Conservation (phyloP, 108 stramenopile species). For the Poteriospumella lacustris region DNA sequence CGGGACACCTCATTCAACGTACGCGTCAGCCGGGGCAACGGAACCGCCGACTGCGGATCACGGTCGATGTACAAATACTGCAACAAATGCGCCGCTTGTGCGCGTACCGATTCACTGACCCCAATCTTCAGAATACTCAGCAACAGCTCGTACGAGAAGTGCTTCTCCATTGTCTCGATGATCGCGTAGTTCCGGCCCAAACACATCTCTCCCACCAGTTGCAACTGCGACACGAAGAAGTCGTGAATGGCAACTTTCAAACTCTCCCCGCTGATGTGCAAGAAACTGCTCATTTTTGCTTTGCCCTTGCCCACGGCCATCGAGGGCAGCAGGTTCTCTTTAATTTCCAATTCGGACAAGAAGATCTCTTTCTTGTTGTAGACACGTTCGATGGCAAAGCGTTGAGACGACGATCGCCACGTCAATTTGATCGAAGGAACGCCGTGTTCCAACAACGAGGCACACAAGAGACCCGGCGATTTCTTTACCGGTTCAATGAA, state of each 20-base stretch:
- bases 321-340: neutral
- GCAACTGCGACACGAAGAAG: conserved; percentile 35
- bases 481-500: neutral
- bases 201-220: conserved; percentile 38
- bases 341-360: too few relatives aligned
- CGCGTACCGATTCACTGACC: conserved; percentile 23
- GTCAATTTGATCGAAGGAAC: neutral
- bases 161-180: conserved; percentile 28
- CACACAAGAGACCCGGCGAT: neutral
- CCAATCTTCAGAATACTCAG: neutral
- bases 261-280: too few relatives aligned
- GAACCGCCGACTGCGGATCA: conserved; percentile 23
- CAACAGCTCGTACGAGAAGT: conserved; percentile 21
- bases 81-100: conserved; percentile 26
- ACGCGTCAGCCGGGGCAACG: conserved; percentile 29
- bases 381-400: neutral
- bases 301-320: neutral
- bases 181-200: conserved; percentile 40
- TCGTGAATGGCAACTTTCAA: conserved; percentile 16
- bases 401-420: neutral
- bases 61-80: conserved; percentile 33
- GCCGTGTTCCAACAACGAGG: neutral
- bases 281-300: neutral
- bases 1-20: conserved; percentile 12
- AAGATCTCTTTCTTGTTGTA: neutral